phyloP scores from a whole-genome alignment of 768 basidiomycete species.

The Dacryopinax spathularia region DNA sequence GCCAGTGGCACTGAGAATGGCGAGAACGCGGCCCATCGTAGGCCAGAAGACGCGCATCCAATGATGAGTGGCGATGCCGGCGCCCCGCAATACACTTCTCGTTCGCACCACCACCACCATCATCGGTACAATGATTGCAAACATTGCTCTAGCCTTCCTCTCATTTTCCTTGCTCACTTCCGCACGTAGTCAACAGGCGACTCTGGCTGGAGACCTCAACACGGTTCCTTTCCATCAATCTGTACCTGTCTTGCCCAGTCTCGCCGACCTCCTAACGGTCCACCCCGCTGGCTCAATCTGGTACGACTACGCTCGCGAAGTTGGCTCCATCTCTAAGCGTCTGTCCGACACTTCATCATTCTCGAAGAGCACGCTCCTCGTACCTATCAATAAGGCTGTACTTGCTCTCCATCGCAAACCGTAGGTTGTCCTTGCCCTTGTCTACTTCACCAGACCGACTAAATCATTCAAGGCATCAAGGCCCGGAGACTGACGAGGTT shows the following conservation, averaged over 20 bases:
- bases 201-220: not conserved
- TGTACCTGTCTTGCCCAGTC: constrained; percentile 32
- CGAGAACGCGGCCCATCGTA: too few relatives aligned
- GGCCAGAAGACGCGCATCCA: too few relatives aligned
- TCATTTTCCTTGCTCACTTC: too few relatives aligned
- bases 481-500: constrained; percentile 20
- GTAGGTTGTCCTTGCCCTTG: constrained; percentile 32
- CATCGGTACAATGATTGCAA: too few relatives aligned
- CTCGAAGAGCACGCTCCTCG: constrained; percentile 47
- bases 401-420: constrained; percentile 71
- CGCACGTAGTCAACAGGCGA: not conserved
- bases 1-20: too few relatives aligned
- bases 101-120: too few relatives aligned
- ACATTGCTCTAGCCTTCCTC: too few relatives aligned
- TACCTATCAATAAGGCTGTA: constrained; percentile 77
- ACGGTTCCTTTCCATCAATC: not conserved
- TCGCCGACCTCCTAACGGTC: constrained; percentile 67
- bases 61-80: too few relatives aligned
- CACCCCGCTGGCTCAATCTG: constrained; percentile 65
- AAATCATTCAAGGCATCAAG: constrained; percentile 8
- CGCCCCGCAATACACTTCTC: too few relatives aligned
- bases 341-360: constrained; percentile 5
- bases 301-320: constrained; percentile 27
- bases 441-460: constrained; percentile 18
- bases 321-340: not conserved